Evolutionary conservation across 1,139 yeast genomes (phyloP).

Genomic region (Candida pseudoviswanathii): DNA sequence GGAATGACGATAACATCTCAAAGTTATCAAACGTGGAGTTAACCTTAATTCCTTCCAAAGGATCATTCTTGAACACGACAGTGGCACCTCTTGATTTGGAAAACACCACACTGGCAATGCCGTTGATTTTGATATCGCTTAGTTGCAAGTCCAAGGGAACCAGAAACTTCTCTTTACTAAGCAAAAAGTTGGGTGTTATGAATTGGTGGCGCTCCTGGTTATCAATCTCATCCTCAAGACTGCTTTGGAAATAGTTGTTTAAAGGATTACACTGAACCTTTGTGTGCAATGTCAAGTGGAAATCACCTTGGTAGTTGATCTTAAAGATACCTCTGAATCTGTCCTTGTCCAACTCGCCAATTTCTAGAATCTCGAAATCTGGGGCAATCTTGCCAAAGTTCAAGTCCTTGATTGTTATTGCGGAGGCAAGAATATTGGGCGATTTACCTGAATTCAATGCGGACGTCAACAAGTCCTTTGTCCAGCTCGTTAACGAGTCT

Average conservation of each 20-base stretch:
- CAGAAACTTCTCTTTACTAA: slow-evolving; percentile 70
- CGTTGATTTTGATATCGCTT: slow-evolving; percentile 71
- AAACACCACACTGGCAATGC: slow-evolving; percentile 83
- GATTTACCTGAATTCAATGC: slow-evolving; percentile 77
- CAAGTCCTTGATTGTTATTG: slow-evolving; percentile 70
- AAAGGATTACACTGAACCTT: slow-evolving; percentile 85
- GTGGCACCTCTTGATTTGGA: slow-evolving; percentile 83
- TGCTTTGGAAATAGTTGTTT: slow-evolving; percentile 61
- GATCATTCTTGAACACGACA: slow-evolving; percentile 85
- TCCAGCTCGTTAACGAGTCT: slow-evolving; percentile 65
- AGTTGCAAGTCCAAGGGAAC: slow-evolving; percentile 78
- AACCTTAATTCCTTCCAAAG: slow-evolving; percentile 78
- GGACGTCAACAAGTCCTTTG: slow-evolving; percentile 69
- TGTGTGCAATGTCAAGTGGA: slow-evolving; percentile 76
- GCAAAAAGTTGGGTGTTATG: slow-evolving; percentile 65
- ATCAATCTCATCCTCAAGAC: slow-evolving; percentile 39
- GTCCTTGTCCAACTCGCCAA: slow-evolving; percentile 81
- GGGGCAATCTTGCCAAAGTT: slow-evolving; percentile 82
- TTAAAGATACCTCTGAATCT: slow-evolving; percentile 85
- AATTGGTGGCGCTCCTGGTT: slow-evolving; percentile 36
- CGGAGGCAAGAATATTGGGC: slow-evolving; percentile 76
- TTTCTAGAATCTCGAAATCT: slow-evolving; percentile 76
- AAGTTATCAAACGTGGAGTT: slow-evolving; percentile 84
- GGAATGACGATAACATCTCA: slow-evolving; percentile 76
- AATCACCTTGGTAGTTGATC: slow-evolving; percentile 78